A percentile compares a stretch with the other conserved stretches of the same genome.
These are phyloP conservation scores for Phytophthora ohioensis DNA, from an alignment of 352 stramenopile genomes.

Conservation along the genomic window DNA sequence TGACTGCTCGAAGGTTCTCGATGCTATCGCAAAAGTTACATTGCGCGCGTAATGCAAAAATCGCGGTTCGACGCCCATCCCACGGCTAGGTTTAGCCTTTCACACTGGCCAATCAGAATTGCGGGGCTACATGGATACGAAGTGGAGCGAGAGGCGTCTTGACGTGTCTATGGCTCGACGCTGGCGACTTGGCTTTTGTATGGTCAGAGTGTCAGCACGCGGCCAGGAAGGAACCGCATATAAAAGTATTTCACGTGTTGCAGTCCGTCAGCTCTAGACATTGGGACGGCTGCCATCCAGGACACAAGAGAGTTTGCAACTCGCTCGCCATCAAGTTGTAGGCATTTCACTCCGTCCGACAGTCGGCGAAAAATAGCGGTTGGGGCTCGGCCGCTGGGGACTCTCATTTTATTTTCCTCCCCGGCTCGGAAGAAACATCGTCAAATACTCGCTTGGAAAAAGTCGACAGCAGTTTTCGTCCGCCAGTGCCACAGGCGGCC, in stretches of 20 bases:
- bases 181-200: conserved; percentile 12
- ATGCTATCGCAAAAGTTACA: conserved; percentile 6
- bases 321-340: conserved; percentile 3
- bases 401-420: conserved; percentile 40
- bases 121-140: conserved; percentile 39
- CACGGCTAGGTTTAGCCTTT: conserved; percentile 16
- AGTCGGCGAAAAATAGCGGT: conserved; percentile 22
- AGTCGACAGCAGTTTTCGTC: conserved; percentile 8
- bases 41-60: conserved; percentile 3
- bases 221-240: not conserved
- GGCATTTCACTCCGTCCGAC: conserved; percentile 10
- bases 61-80: conserved; percentile 10
- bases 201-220: not conserved
- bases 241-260: conserved; percentile 32
- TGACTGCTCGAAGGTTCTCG: not conserved
- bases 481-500: conserved; percentile 44
- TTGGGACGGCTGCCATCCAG: conserved; percentile 12
- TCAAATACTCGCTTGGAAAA: conserved; percentile 21
- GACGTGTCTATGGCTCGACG: conserved; percentile 31
- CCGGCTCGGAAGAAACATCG: conserved; percentile 28
- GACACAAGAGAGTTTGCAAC: not conserved
- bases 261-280: conserved; percentile 11
- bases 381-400: not conserved
- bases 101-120: conserved; percentile 14
- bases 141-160: conserved; percentile 10